Base-by-base conservation (phyloP, 208 protist species). In the Phytomonas francai region DNA sequence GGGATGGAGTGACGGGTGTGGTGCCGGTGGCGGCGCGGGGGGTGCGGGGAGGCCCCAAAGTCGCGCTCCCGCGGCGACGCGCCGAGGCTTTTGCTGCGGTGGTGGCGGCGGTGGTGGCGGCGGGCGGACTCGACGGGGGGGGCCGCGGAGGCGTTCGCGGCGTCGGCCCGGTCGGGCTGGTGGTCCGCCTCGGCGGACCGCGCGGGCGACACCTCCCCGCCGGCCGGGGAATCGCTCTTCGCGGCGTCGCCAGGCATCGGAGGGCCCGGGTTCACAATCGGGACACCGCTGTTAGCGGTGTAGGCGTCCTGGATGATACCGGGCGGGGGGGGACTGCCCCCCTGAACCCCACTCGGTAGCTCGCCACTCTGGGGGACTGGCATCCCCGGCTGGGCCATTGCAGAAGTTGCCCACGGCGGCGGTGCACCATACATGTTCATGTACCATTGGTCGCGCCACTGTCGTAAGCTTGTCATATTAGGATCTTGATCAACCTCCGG, bases 401-500 rank as follows among this genome's bases (percentile, higher is more conserved):
- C 42, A 22, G 51, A 30, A 3, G 32, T 33, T 8, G 32, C 76
- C 63, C 77, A 74, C 30, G 70, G 63, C 12, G 71, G 73, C 42
- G 77, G 58, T 70, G 80, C 82, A 25, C 67, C 36, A 30, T 69
- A 39, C 74, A 80, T 78, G 54, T 70, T 60, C 73, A 72, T 72
- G 64, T 79, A 71, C 80, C 73, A 87, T 68, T 76, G 70, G 63
- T 70, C 33, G 42, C 78, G 78, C 63, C 81, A 63, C 54, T 79
- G 77, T 34, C 84, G 78, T 34, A 89, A 77, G 33, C 59, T 29
- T 51, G 85, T 77, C 83, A 91, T 88, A n/a, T 61, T 76, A 0
- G 88, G 88, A 51, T 94, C 88, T 29, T 72, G 70, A 59, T 91
- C 85, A 4, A 89, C 75, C 29, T 66, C 78, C 8, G 78, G 78